Evolutionary conservation across 345 rosid genomes (phyloP).

Genomic region (Adansonia digitata): DNA sequence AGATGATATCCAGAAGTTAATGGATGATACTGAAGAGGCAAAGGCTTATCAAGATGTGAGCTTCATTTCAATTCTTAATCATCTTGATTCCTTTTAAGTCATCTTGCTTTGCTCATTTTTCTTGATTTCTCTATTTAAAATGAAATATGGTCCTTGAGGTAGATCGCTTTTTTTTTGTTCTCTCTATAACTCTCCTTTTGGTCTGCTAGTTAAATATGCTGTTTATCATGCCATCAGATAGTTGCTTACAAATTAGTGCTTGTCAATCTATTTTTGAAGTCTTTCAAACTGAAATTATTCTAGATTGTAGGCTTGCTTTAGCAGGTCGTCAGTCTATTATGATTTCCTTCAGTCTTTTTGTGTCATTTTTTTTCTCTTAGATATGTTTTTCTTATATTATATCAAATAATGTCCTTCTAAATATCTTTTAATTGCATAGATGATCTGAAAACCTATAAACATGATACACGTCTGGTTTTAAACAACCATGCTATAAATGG

Average conservation of each 20-base stretch:
- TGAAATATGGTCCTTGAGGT: slow-evolving; percentile 6
- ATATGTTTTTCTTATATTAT: not conserved
- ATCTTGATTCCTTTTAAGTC: not conserved
- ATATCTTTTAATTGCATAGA: not conserved
- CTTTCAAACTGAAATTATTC: too few relatives aligned
- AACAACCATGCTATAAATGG: not conserved
- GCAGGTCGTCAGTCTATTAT: not conserved
- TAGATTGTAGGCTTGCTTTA: not conserved
- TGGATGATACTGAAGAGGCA: slow-evolving; percentile 95
- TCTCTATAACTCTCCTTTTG: too few relatives aligned
- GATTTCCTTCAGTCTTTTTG: too few relatives aligned
- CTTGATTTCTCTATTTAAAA: not conserved
- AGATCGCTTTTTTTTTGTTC: not conserved
- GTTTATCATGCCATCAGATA: not conserved
- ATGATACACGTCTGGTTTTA: not conserved
- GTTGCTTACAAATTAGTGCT: not conserved
- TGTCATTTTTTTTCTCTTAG: too few relatives aligned
- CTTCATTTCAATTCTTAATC: slow-evolving; percentile 8
- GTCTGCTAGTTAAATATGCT: not conserved
- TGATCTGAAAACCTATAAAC: not conserved
- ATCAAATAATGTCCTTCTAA: not conserved
- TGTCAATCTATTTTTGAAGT: not conserved
- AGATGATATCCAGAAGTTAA: slow-evolving; percentile 87
- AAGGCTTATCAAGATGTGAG: slow-evolving; percentile 95
- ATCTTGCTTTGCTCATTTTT: not conserved